Conservation (phyloP, 2,329 filamentous ascomycete species). For the Penicillium italicum region DNA sequence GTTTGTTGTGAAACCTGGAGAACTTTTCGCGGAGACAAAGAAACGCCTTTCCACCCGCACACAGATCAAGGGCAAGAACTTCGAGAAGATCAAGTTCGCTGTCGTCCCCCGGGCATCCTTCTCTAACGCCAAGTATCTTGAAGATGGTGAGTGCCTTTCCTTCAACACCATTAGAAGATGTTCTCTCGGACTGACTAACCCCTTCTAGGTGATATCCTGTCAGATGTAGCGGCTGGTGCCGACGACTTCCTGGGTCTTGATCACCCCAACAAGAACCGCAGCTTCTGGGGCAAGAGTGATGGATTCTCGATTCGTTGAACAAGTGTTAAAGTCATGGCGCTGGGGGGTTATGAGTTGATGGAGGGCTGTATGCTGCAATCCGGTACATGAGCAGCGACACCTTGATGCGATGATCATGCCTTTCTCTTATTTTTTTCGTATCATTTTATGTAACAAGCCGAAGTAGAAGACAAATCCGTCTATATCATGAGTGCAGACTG, state of each 20-base stretch:
- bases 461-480: conserved; percentile 9
- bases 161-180: background rate
- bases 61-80: conserved; percentile 93
- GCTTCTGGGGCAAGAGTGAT: conserved; percentile 58
- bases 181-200: conserved; percentile 5
- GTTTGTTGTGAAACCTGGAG: conserved; percentile 78
- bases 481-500: conserved; percentile 2
- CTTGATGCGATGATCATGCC: conserved; percentile 18
- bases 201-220: conserved; percentile 44
- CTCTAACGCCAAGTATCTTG: conserved; percentile 75
- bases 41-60: conserved; percentile 90
- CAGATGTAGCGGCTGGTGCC: conserved; percentile 67
- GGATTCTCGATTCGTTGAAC: conserved; percentile 60
- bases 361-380: conserved; percentile 20
- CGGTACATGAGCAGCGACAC: conserved; percentile 21
- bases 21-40: conserved; percentile 86
- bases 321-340: conserved; percentile 20
- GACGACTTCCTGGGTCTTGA: conserved; percentile 69
- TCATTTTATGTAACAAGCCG: conserved; percentile 1
- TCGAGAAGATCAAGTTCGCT: conserved; percentile 98
- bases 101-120: conserved; percentile 68
- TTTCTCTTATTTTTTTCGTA: conserved; percentile 5
- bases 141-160: conserved; percentile 66
- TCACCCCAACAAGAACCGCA: conserved; percentile 60
- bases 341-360: conserved; percentile 17